Conservation (phyloP, 2,329 filamentous ascomycete species). For the Graphiopsis chlorocephala region DNA sequence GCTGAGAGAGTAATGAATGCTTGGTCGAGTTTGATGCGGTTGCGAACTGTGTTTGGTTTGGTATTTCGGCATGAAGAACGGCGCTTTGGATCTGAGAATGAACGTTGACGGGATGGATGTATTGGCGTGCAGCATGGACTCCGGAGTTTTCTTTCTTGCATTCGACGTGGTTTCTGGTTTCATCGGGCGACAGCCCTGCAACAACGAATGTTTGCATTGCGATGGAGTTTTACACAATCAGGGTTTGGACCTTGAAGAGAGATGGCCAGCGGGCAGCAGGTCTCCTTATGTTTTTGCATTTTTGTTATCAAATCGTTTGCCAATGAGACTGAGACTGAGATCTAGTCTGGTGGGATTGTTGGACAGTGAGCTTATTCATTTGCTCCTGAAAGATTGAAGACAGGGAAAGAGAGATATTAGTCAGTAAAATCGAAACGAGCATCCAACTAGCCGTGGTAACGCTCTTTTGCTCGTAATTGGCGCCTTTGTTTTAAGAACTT, state of each 20-base stretch:
- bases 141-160: neutral
- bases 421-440: neutral
- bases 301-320: neutral
- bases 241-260: neutral
- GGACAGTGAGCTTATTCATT: neutral
- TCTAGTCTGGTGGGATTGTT: neutral
- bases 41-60: neutral
- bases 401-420: neutral
- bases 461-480: neutral
- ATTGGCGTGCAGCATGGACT: constrained; percentile 1
- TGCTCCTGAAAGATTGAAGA: neutral
- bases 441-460: constrained; percentile 3
- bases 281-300: neutral
- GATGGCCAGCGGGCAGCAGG: neutral
- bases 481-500: neutral
- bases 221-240: neutral
- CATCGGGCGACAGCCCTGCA: neutral
- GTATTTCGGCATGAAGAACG: neutral
- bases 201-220: neutral
- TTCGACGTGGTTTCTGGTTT: neutral
- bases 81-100: neutral
- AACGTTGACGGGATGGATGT: neutral
- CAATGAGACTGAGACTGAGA: neutral
- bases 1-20: neutral
- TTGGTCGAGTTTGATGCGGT: neutral